Conservation (phyloP, 495 filamentous ascomycete species). For the Eremomyces bilateralis region DNA sequence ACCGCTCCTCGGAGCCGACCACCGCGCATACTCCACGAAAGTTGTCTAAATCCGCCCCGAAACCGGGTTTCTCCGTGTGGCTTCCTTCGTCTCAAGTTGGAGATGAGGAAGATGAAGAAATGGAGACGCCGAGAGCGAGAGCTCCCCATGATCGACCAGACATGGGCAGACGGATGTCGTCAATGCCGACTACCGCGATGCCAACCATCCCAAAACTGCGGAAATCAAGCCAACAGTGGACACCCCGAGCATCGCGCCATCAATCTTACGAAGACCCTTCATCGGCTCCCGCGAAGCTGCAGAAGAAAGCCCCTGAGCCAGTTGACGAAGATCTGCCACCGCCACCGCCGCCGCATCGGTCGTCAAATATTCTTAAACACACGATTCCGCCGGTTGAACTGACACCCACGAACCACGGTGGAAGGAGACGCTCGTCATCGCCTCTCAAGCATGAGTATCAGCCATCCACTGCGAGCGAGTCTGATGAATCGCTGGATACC, state of each 20-base stretch:
- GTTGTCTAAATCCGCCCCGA: no score
- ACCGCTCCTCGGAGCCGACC: no score
- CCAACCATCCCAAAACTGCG: constrained; percentile 36
- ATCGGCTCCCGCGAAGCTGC: constrained; percentile 19
- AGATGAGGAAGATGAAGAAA: constrained; percentile 11
- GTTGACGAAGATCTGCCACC: constrained; percentile 9
- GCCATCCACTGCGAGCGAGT: constrained; percentile 57
- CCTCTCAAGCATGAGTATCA: constrained; percentile 96
- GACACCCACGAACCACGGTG: constrained; percentile 14
- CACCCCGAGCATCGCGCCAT: constrained; percentile 8
- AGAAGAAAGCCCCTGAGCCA: constrained; percentile 9
- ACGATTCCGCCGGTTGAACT: constrained; percentile 21
- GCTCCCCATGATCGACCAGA: constrained; percentile 5
- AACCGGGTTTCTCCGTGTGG: constrained; percentile 21
- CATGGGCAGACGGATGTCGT: constrained; percentile 29
- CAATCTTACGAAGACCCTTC: constrained; percentile 7
- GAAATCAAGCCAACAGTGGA: constrained; percentile 20
- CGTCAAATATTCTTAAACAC: constrained; percentile 28
- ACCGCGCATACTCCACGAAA: no score
- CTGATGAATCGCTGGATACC: constrained; percentile 23
- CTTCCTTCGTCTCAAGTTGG: constrained; percentile 16
- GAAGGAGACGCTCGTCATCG: constrained; percentile 53
- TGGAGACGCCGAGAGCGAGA: background rate
- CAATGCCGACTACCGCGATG: constrained; percentile 31
- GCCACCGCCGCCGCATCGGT: constrained; percentile 25